These are phyloP conservation scores for Tolypocladium pustulatum DNA, from an alignment of 2,329 filamentous ascomycete species.

Conservation along the genomic window DNA sequence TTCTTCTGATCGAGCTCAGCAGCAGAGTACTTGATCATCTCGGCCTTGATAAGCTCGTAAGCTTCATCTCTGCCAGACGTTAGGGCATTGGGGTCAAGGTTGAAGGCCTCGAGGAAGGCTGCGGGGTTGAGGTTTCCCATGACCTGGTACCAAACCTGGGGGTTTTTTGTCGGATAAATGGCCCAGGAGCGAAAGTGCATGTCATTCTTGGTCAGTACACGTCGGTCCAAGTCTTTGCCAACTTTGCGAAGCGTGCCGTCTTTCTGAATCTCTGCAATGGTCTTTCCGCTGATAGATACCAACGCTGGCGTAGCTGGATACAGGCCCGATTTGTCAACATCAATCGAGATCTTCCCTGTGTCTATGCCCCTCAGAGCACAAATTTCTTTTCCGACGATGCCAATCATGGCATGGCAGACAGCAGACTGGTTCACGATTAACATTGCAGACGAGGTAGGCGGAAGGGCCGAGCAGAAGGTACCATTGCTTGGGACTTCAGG, in stretches of 20 bases:
- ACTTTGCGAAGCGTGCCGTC: neutral
- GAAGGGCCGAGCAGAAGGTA: too few species aligned
- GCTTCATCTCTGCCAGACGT: slow-evolving; percentile 14
- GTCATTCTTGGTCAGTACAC: slow-evolving; percentile 5
- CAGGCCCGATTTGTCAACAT: slow-evolving; percentile 34
- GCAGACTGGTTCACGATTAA: too few species aligned
- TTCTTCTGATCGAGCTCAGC: slow-evolving; percentile 13
- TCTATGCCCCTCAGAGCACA: slow-evolving; percentile 17
- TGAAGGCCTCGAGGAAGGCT: slow-evolving; percentile 31
- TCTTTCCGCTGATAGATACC: slow-evolving; percentile 1
- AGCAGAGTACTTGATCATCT: slow-evolving; percentile 9
- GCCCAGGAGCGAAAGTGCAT: slow-evolving; percentile 28
- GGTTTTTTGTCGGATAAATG: slow-evolving; percentile 36
- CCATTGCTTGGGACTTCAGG: slow-evolving; percentile 21
- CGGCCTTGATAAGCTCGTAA: slow-evolving; percentile 8
- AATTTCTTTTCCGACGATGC: slow-evolving; percentile 24
- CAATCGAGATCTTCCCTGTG: slow-evolving; percentile 23
- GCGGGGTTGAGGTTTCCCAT: slow-evolving; percentile 36
- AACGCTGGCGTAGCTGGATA: slow-evolving; percentile 11
- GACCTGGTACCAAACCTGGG: slow-evolving; percentile 36
- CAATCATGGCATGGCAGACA: slow-evolving; percentile 22
- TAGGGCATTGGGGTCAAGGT: slow-evolving; percentile 19
- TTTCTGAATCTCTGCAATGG: neutral
- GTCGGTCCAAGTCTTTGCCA: neutral
- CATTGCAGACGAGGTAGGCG: too few species aligned